Base-by-base conservation (phyloP, 75 land plant species). In the Isoetes taiwanensis region DNA sequence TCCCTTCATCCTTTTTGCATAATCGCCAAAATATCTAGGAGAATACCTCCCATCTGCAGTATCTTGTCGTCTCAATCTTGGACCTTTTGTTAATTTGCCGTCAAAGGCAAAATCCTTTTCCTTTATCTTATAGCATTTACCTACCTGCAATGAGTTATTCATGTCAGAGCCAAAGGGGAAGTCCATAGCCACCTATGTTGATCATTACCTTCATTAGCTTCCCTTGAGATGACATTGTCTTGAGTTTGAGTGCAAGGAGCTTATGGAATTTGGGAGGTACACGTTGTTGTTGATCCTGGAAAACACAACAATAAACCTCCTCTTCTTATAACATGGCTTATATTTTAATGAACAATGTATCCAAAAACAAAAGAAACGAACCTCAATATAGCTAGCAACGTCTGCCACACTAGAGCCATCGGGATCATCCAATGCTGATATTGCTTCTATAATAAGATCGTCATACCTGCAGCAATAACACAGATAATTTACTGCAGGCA, bases 321-420 rank as follows among this genome's bases (percentile, higher is more conserved):
- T 9, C 39, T 14, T 9, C 9, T 9, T 37, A 14, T 9, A 14
- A 14, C 38, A 37, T 9, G 38, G 14, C 11, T 14, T 9, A 37
- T 9, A 37, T 9, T 14, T n/a, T n/a, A n/a, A n/a, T n/a, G n/a
- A n/a, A n/a, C n/a, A n/a, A n/a, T n/a, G n/a, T n/a, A 37, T 14
- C 39, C 39, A 9, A 9, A 37, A 37, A 37, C 12, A 14, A 37
- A 14, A 14, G 39, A 37, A 9, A 14, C 39, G 20, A 10, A 86
- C 93, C 87, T 86, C 84, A 43, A 86, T 77, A 29, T 75, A 83
- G 40, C 65, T 54, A 31, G 81, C 78, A 58, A 86, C 78, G 32
- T 78, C 55, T 31, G 87, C 80, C 58, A 68, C 77, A 64, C 72
- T 86, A 34, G 87, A 83, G 37, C 88, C 93, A 72, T 72, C 64